These are phyloP conservation scores for Metschnikowia cubensis DNA, from an alignment of 805 yeast species.

Conservation along the genomic window DNA sequence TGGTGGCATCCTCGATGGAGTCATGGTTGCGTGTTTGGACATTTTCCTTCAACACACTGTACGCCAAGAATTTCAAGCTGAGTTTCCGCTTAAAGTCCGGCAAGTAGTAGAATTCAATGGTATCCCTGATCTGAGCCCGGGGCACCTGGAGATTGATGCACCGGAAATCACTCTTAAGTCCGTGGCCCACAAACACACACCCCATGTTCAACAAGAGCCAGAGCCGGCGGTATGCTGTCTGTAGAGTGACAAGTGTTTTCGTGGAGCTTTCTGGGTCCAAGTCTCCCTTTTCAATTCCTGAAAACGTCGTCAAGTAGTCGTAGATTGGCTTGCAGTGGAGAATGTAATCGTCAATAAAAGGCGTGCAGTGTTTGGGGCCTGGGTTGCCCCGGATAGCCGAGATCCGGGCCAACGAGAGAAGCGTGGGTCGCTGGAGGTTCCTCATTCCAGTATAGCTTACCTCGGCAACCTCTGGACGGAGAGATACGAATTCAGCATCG, in stretches of 20 bases:
- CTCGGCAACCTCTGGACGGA: conserved; percentile 76
- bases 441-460: conserved; percentile 69
- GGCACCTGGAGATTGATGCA: conserved; percentile 92
- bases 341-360: conserved; percentile 92
- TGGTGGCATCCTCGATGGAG: conserved; percentile 91
- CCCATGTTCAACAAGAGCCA: conserved; percentile 91
- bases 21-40: conserved; percentile 95
- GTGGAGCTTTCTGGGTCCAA: conserved; percentile 64
- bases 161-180: conserved; percentile 84
- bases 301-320: conserved; percentile 83
- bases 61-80: conserved; percentile 82
- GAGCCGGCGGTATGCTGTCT: conserved; percentile 78
- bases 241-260: conserved; percentile 70
- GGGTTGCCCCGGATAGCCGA: conserved; percentile 76
- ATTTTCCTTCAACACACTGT: conserved; percentile 64
- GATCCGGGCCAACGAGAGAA: conserved; percentile 78
- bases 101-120: conserved; percentile 73
- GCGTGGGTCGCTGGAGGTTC: conserved; percentile 67
- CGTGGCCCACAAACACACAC: conserved; percentile 93
- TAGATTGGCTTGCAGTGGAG: conserved; percentile 66
- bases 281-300: conserved; percentile 95
- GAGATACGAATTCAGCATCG: conserved; percentile 92
- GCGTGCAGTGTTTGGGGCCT: conserved; percentile 62
- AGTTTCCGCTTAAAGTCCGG: conserved; percentile 72
- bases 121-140: conserved; percentile 78